Evolutionary conservation across 148 eudicot species (phyloP).

Genomic region (Heliosperma pusillum): DNA sequence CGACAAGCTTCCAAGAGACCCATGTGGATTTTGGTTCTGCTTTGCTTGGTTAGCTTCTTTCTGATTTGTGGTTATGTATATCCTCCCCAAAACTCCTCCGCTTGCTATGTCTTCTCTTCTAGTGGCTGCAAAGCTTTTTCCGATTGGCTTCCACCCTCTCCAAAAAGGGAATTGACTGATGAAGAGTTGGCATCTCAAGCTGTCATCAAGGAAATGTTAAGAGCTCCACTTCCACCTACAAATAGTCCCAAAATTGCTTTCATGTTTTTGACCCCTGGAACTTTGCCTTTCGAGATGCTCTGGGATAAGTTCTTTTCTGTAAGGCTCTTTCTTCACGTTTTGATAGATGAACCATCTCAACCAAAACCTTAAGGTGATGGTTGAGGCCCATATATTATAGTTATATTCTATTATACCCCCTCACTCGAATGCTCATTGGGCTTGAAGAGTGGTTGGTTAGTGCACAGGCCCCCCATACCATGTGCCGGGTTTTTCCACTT

Average conservation of each 20-base stretch:
- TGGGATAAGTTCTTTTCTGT: constrained; percentile 72
- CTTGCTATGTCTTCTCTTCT: constrained; percentile 68
- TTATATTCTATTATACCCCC: no score
- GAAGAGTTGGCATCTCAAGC: constrained; percentile 57
- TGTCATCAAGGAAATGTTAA: constrained; percentile 50
- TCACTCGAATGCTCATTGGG: no score
- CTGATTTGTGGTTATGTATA: constrained; percentile 67
- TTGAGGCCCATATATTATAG: no score
- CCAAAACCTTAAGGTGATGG: no score
- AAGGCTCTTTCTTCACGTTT: constrained; percentile 34
- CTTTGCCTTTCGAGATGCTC: constrained; percentile 65
- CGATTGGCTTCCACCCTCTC: constrained; percentile 62
- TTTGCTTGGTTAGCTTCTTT: constrained; percentile 58
- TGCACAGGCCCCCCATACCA: no score
- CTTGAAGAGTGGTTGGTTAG: no score
- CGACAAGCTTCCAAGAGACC: constrained; percentile 64
- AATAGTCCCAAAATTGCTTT: constrained; percentile 64
- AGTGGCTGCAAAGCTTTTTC: constrained; percentile 61
- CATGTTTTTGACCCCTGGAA: constrained; percentile 64
- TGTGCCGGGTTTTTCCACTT: no score
- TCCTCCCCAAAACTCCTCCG: constrained; percentile 64
- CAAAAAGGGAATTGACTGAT: constrained; percentile 63
- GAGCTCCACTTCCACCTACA: constrained; percentile 32
- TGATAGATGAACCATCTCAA: no score
- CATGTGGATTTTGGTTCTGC: constrained; percentile 66